Base-by-base conservation (phyloP, 768 basidiomycete genomes). In the Mrakia gelida region DNA sequence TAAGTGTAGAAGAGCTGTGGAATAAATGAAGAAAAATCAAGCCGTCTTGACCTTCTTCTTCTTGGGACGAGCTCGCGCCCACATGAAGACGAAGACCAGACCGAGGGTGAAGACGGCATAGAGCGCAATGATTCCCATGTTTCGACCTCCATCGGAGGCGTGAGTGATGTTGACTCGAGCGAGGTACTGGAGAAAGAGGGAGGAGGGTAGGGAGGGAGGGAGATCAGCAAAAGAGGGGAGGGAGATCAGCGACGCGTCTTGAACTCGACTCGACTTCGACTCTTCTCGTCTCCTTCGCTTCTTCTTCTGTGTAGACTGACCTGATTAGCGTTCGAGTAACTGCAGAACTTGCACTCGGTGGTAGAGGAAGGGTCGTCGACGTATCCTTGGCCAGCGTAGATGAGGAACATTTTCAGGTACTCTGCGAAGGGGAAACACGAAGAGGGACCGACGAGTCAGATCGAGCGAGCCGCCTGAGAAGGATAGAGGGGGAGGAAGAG, bases 381-480 rank as follows among this genome's bases (percentile, higher is more conserved):
- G 84, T 94, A 94, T 0, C 94, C 94, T 23, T 59, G 72, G 0
- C 91, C 91, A 68, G 88, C 86, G 0, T 81, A 82, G 2, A 79
- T 79, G 21, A 91, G 88, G 83, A 92, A 95, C 16, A 89, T 85
- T 23, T 86, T 82, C 0, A 91, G 90, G 91, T 92, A 96, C 0
- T 86, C 80, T 21, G 82, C 52, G 59, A 56, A 21, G n/a, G 28
- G 1, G 49, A 52, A 7, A 21, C n/a, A 52, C 16, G 49, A 52
- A 52, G 49, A 28, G 6, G 6, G 59, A 59, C 28, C 11, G n/a
- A 59, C 59, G 59, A 26, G 59, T 59, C n/a, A 28, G 26, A 2
- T 56, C 2, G 15, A 23, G 21, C 54, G 2, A 21, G 13, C 11
- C 45, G 45, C 9, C n/a, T n/a, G n/a, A n/a, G 45, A 45, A 10